Evolutionary conservation across 2,329 filamentous ascomycete genomes (phyloP).

Genomic region (Phialocephala sp.): DNA sequence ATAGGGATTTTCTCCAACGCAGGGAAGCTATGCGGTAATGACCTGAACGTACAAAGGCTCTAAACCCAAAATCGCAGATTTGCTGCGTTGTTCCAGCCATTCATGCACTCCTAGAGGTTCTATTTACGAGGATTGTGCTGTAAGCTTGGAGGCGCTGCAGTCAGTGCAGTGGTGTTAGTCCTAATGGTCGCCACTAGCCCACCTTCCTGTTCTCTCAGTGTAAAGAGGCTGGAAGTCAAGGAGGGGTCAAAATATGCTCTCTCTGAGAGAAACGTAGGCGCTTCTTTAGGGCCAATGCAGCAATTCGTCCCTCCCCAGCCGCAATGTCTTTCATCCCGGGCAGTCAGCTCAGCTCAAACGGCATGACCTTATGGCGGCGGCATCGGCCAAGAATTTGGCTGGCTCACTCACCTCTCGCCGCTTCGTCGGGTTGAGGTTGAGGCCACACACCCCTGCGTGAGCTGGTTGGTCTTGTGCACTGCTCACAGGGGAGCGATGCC

Average conservation of each 20-base stretch:
- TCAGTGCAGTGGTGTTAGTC: conserved; percentile 9
- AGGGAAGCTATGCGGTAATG: too few relatives aligned
- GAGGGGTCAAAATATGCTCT: not conserved
- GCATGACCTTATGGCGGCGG: conserved; percentile 1
- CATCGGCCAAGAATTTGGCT: conserved; percentile 7
- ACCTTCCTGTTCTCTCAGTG: not conserved
- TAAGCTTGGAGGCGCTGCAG: conserved; percentile 4
- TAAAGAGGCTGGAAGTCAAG: not conserved
- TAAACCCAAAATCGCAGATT: not conserved
- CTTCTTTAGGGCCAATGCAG: conserved; percentile 5
- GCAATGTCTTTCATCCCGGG: not conserved
- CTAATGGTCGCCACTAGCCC: not conserved
- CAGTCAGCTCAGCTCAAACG: not conserved
- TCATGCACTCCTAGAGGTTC: conserved; percentile 2
- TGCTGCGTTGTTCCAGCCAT: not conserved
- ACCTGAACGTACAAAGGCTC: too few relatives aligned
- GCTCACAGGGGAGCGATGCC: conserved; percentile 10
- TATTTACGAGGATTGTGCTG: conserved; percentile 20
- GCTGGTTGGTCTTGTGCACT: conserved; percentile 23
- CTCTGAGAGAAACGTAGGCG: not conserved
- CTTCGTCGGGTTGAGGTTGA: not conserved
- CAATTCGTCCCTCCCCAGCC: not conserved
- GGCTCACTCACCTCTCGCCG: not conserved
- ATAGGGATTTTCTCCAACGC: conserved; percentile 4
- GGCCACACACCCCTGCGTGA: not conserved